Percentiles rank a stretch among this genome's conserved stretches.
These are phyloP conservation scores for Populus hybrid DNA, from an alignment of 441 rosid species.

Conservation along the genomic window DNA sequence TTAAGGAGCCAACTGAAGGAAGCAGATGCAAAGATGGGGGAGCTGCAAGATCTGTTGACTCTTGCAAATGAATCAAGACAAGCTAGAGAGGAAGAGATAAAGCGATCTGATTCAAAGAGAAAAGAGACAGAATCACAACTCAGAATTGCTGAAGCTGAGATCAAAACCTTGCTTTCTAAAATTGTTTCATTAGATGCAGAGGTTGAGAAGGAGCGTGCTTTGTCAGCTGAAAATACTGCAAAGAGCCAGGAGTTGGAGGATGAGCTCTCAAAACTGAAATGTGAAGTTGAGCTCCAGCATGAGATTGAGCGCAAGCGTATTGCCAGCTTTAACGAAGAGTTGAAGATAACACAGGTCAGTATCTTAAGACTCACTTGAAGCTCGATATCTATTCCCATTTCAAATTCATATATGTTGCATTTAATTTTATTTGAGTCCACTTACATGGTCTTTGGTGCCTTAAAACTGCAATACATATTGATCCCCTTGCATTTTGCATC, in stretches of 20 bases:
- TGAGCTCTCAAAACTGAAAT: constrained; percentile 52
- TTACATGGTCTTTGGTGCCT: not conserved
- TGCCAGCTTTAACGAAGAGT: constrained; percentile 36
- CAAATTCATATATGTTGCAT: not conserved
- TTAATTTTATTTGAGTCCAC: not conserved
- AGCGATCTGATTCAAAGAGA: constrained; percentile 40
- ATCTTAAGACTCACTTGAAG: not conserved
- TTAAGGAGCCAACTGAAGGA: constrained; percentile 40
- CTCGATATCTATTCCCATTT: not conserved
- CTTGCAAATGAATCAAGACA: constrained; percentile 46
- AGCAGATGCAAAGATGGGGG: constrained; percentile 37
- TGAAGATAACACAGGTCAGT: constrained; percentile 67
- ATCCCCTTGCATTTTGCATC: not conserved
- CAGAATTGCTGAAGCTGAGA: constrained; percentile 49
- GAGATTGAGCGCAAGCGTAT: constrained; percentile 33
- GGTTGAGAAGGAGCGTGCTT: constrained; percentile 41
- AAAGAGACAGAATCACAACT: constrained; percentile 55
- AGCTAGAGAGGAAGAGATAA: constrained; percentile 52
- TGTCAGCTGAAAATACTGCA: constrained; percentile 41
- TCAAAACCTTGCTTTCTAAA: constrained; percentile 43
- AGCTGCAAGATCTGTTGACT: constrained; percentile 48
- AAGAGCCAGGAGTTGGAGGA: constrained; percentile 49
- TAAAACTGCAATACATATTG: not conserved
- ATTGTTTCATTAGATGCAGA: constrained; percentile 47
- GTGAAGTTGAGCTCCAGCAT: constrained; percentile 35